phyloP scores from a whole-genome alignment of 768 basidiomycete genomes.

The Mrakia gelida region DNA sequence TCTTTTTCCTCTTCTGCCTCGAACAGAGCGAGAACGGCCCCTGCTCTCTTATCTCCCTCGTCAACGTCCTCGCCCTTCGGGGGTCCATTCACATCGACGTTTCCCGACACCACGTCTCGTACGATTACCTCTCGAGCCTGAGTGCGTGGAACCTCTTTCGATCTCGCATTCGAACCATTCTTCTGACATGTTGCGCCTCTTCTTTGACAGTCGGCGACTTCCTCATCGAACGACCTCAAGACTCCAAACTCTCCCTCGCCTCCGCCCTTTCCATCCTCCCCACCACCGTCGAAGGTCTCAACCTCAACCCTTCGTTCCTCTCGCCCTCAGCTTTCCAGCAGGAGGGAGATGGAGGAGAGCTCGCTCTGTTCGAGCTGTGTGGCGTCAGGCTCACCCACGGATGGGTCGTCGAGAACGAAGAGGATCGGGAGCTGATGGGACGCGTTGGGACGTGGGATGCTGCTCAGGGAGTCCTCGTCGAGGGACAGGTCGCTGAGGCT shows the following conservation, averaged over 20 bases:
- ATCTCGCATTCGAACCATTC: neutral
- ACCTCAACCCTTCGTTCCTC: constrained; percentile 80
- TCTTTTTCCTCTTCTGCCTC: neutral
- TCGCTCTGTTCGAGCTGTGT: constrained; percentile 77
- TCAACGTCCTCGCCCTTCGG: constrained; percentile 85
- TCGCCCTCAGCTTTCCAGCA: constrained; percentile 60
- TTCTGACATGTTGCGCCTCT: neutral
- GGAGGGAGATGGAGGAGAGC: constrained; percentile 63
- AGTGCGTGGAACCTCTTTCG: neutral
- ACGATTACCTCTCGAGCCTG: constrained; percentile 24
- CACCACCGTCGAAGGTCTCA: constrained; percentile 76
- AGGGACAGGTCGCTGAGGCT: constrained; percentile 43
- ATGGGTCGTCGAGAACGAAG: constrained; percentile 53
- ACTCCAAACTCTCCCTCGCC: constrained; percentile 49
- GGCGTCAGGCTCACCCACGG: constrained; percentile 80
- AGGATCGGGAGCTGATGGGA: constrained; percentile 37
- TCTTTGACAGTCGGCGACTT: constrained; percentile 20
- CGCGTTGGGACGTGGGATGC: constrained; percentile 24
- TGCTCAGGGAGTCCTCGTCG: constrained; percentile 20
- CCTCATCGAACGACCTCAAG: constrained; percentile 42
- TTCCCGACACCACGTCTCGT: neutral
- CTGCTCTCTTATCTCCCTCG: constrained; percentile 47
- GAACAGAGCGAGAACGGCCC: constrained; percentile 37
- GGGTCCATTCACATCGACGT: constrained; percentile 62
- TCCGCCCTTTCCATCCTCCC: constrained; percentile 73